Percentiles rank a stretch among this genome's conserved stretches.
These are phyloP conservation scores for Saxispiralis lemnorum DNA, from an alignment of 495 filamentous ascomycete species.

Conservation along the genomic window DNA sequence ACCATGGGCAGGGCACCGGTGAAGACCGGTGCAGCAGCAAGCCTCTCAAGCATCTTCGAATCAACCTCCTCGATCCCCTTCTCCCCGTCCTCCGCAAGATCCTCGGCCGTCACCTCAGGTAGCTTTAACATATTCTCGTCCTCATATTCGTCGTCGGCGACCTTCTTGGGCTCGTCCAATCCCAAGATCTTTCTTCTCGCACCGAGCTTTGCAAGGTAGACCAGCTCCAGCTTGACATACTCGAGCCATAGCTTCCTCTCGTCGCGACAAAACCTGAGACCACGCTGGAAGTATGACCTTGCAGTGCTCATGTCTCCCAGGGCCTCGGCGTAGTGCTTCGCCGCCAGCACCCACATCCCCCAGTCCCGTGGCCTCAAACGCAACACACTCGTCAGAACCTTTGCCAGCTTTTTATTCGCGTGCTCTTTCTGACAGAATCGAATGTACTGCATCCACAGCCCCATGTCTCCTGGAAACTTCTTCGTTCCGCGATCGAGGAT, in stretches of 20 bases:
- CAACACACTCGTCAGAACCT: constrained; percentile 57
- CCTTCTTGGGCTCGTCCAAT: constrained; percentile 36
- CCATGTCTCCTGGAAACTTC: constrained; percentile 66
- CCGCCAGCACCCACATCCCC: constrained; percentile 77
- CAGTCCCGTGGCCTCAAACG: constrained; percentile 70
- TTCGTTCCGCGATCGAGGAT: constrained; percentile 73
- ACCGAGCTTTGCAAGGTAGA: constrained; percentile 68
- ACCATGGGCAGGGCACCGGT: constrained; percentile 82
- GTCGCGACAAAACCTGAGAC: constrained; percentile 67
- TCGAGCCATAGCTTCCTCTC: constrained; percentile 63
- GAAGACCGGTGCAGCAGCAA: constrained; percentile 62
- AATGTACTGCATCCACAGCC: constrained; percentile 85
- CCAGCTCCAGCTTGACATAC: constrained; percentile 82
- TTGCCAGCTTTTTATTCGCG: constrained; percentile 60
- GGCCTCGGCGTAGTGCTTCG: constrained; percentile 52
- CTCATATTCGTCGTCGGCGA: constrained; percentile 21
- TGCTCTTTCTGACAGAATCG: constrained; percentile 60
- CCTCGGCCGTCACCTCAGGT: constrained; percentile 43
- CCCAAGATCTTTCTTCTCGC: constrained; percentile 50
- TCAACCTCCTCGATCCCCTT: constrained; percentile 23
- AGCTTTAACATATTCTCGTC: constrained; percentile 39
- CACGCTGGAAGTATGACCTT: constrained; percentile 72
- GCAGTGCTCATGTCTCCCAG: constrained; percentile 72
- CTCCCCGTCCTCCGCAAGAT: constrained; percentile 40
- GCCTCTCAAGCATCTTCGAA: constrained; percentile 37